Conservation (phyloP, 768 basidiomycete genomes). For the Saitozyma podzolica region DNA sequence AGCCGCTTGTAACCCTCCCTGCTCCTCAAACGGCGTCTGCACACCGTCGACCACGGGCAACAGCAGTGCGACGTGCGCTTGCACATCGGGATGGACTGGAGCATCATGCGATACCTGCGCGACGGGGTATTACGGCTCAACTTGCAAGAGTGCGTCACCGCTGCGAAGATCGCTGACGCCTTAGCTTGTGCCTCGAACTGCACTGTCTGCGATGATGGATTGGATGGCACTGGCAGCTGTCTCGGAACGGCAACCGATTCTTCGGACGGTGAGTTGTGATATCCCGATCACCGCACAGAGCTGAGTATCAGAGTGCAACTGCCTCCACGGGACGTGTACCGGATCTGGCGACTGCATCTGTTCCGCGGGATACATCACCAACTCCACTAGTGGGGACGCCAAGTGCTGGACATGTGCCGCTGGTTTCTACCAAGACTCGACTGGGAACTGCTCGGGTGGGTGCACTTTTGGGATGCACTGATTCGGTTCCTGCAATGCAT, state of each 20-base stretch:
- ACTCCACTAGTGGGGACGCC: constrained; percentile 10
- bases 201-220: constrained; percentile 44
- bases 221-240: constrained; percentile 42
- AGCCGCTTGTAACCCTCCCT: constrained; percentile 42
- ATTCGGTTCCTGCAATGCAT: neutral
- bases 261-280: constrained; percentile 14
- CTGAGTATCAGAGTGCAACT: constrained; percentile 36
- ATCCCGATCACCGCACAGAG: neutral
- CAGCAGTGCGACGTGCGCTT: constrained; percentile 24
- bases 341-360: constrained; percentile 36
- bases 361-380: constrained; percentile 42
- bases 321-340: constrained; percentile 43
- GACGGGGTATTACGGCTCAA: constrained; percentile 32
- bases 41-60: constrained; percentile 8
- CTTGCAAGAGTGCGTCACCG: constrained; percentile 27
- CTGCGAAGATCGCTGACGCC: constrained; percentile 6
- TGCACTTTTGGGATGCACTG: neutral
- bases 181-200: constrained; percentile 36
- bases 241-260: constrained; percentile 31
- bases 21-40: constrained; percentile 38
- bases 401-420: constrained; percentile 37
- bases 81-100: constrained; percentile 44
- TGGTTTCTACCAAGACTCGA: constrained; percentile 36
- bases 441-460: constrained; percentile 41
- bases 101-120: constrained; percentile 37